phyloP scores from a whole-genome alignment of 2,329 filamentous ascomycete species.

The Thielaviopsis ethacetica region DNA sequence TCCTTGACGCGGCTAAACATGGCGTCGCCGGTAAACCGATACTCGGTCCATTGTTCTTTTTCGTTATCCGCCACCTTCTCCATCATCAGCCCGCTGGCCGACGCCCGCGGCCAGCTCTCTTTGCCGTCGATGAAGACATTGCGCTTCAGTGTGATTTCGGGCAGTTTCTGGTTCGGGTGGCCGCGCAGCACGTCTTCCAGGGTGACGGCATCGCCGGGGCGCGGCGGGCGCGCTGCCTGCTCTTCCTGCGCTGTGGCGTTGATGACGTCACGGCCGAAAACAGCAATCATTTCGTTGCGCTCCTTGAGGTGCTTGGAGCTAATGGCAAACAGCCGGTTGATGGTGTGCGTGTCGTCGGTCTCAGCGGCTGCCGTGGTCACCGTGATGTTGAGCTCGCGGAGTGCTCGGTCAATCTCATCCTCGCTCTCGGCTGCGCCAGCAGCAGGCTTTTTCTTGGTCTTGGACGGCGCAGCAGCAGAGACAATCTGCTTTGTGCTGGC shows the following conservation, averaged over 20 bases:
- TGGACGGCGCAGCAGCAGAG: no score
- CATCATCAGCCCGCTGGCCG: conserved; percentile 75
- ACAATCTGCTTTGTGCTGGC: conserved; percentile 15
- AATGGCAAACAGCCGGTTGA: conserved; percentile 24
- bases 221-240: conserved; percentile 21
- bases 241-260: conserved; percentile 36
- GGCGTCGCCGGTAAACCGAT: conserved; percentile 59
- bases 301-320: conserved; percentile 63
- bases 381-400: conserved; percentile 30
- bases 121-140: conserved; percentile 80
- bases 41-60: conserved; percentile 46
- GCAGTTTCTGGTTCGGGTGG: conserved; percentile 45
- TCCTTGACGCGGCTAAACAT: conserved; percentile 59
- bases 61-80: conserved; percentile 29
- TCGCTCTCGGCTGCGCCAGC: conserved; percentile 16
- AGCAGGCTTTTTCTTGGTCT: not conserved
- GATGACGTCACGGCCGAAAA: conserved; percentile 42
- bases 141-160: conserved; percentile 53
- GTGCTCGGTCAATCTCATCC: conserved; percentile 40
- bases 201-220: conserved; percentile 32
- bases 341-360: not conserved
- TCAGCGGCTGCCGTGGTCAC: not conserved
- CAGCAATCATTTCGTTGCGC: conserved; percentile 69
- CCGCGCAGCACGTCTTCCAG: conserved; percentile 37
- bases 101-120: conserved; percentile 68